These are phyloP conservation scores for Dioscorea dumetorum DNA, from an alignment of 106 monocot genomes.

Conservation along the genomic window DNA sequence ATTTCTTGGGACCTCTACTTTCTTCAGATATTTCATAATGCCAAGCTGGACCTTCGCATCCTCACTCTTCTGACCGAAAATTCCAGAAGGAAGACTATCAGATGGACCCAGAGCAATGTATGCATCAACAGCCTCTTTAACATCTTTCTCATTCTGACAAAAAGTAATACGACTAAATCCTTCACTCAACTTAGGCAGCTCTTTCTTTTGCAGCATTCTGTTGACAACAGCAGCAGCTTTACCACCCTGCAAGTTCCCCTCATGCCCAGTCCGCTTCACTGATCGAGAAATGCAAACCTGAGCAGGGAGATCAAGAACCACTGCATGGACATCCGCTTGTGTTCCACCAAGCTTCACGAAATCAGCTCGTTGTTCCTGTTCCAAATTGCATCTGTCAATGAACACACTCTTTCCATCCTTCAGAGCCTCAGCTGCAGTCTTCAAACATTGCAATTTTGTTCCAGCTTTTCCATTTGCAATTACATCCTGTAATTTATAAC, in stretches of 20 bases:
- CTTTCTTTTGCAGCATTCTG: constrained; percentile 87
- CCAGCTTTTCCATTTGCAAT: constrained; percentile 91
- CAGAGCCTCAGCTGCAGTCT: constrained; percentile 56
- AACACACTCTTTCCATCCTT: constrained; percentile 73
- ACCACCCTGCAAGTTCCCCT: constrained; percentile 92
- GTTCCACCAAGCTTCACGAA: constrained; percentile 65
- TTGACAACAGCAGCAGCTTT: constrained; percentile 94
- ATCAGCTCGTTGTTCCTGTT: constrained; percentile 64
- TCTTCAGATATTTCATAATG: constrained; percentile 93
- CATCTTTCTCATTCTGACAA: constrained; percentile 64
- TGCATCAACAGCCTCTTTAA: constrained; percentile 48
- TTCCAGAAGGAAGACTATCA: constrained; percentile 66
- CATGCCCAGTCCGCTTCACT: constrained; percentile 77
- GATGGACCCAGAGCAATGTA: constrained; percentile 47
- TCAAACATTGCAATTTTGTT: constrained; percentile 72
- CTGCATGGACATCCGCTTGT: constrained; percentile 58
- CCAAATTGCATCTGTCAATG: constrained; percentile 90
- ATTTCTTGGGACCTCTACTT: constrained; percentile 31
- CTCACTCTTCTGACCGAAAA: constrained; percentile 67
- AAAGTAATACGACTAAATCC: constrained; percentile 81
- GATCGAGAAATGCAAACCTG: constrained; percentile 79
- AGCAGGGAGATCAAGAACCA: constrained; percentile 89
- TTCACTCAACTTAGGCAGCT: constrained; percentile 63
- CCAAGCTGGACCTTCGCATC: constrained; percentile 80
- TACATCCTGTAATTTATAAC: constrained; percentile 40